Base-by-base conservation (phyloP, 768 basidiomycete genomes). In the Suillus fuscotomentosus region DNA sequence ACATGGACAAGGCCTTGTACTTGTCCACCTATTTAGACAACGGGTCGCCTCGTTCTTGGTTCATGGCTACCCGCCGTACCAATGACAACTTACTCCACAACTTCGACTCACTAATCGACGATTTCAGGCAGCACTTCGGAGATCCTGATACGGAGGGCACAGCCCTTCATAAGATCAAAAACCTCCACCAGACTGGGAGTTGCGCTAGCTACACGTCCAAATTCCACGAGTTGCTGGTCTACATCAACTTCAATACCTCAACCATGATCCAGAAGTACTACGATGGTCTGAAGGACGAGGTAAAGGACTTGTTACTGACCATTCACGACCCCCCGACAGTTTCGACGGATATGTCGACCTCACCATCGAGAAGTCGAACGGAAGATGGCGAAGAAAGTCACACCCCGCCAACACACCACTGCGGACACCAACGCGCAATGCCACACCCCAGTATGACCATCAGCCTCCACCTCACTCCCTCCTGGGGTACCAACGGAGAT, bases 21-120 rank as follows among this genome's bases (percentile, higher is more conserved):
- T 65, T 77, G 45, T 65, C 68, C 14, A 67, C 72, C n/a, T 76
- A 75, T 45, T 65, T 79, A 24, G 67, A 66, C 14, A 73, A 75
- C 59, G 75, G 75, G 0, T 62, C 70, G 9, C 76, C 76, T 9
- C 63, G 65, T 38, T 63, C 69, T n/a, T 79, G 79, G 78, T 78
- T 70, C 62, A 64, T 63, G 11, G 63, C 69, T 7, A 54, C 77
- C 11, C 64, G 73, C 59, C 59, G 42, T 0, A 53, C 62, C 39
- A 60, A 68, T 0, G 34, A 63, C 4, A 14, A 55, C 5, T 63
- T 78, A 15, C 69, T 78, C 20, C 59, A 71, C 2, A 56, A 75
- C 61, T 79, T 68, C 61, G 65, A 64, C 4, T 24, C 27, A 0
- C 74, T 78, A 41, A 48, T 75, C 0, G 20, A 27, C 0, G n/a